Conservation (phyloP, 2,329 filamentous ascomycete genomes). For the Colletotrichum lindemuthianum region DNA sequence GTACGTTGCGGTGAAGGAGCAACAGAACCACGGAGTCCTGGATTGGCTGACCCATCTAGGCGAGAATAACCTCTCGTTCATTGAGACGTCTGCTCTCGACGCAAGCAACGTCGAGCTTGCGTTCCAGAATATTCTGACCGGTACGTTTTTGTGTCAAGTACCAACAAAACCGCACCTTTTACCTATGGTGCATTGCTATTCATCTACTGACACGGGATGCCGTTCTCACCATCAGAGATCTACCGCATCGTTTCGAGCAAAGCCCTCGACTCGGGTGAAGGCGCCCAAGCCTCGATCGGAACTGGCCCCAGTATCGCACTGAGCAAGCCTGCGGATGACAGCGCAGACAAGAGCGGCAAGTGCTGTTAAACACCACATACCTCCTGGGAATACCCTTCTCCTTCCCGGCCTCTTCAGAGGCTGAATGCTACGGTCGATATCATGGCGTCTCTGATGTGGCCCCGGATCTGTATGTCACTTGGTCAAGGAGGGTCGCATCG, state of each 20-base stretch:
- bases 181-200: background rate
- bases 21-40: conserved; percentile 1
- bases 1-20: conserved; percentile 59
- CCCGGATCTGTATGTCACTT: conserved; percentile 41
- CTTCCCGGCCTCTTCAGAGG: conserved; percentile 35
- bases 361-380: conserved; percentile 71
- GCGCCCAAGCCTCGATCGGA: conserved; percentile 80
- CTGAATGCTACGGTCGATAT: conserved; percentile 38
- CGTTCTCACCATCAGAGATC: conserved; percentile 74
- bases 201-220: conserved; percentile 4
- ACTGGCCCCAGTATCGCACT: conserved; percentile 87
- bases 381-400: conserved; percentile 14
- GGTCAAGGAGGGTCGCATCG: conserved; percentile 36
- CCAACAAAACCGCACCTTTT: conserved; percentile 17
- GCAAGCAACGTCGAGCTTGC: conserved; percentile 99
- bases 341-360: conserved; percentile 79
- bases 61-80: conserved; percentile 98
- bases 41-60: conserved; percentile 59
- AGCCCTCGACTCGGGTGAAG: conserved; percentile 90
- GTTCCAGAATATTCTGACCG: conserved; percentile 99
- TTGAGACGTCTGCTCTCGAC: conserved; percentile 98
- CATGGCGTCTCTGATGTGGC: conserved; percentile 46
- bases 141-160: conserved; percentile 54
- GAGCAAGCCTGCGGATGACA: conserved; percentile 83
- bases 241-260: conserved; percentile 99